Evolutionary conservation across 129 eudicot species (phyloP), one percentile per base, ranked within the genome.

Genomic region (Smallanthus sonchifolius): DNA sequence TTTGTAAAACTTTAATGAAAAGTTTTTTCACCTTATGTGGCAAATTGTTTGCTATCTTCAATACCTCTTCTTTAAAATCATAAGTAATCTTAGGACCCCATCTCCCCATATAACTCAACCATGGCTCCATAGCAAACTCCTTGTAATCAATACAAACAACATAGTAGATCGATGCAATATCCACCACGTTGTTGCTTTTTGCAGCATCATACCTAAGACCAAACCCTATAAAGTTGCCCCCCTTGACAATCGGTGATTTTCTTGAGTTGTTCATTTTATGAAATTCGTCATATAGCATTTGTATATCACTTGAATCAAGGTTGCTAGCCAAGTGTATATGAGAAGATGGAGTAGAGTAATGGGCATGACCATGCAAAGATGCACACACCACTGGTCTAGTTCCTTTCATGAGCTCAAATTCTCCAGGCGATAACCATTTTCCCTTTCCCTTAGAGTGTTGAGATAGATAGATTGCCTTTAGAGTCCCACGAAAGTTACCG

Each of bases 351-450:
- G 39, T 51, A 6, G 24, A 32, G 32, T 75, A 80, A 20, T 40
- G 43, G 34, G 87, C 48, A 67, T 84, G 87, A 3, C 87, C 79
- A 43, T 84, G 80, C 30, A 84, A 73, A 1, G 88, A 67, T 0
- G 88, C 16, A 36, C 80, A 84, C 36, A 75, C 79, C 0, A 77
- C 61, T 0, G 82, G 79, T 62, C 75, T 73, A 28, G 74, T 75
- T 9, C 65, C 75, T 6, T 61, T 28, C 3, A 39, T 7, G 8
- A 16, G 69, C 35, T 73, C 83, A 13, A 80, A 71, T 17, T 80
- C 75, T 0, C n/a, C 17, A 28, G 83, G 60, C 0, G 38, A 7
- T 1, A 84, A 38, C 88, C 88, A 84, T 49, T 5, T 10, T 1
- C 85, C n/a, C n/a, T n/a, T n/a, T n/a, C n/a, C 85, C 3, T 56